Conservation (phyloP, 139 green algal species). For the Diplosphaera chodatii region DNA sequence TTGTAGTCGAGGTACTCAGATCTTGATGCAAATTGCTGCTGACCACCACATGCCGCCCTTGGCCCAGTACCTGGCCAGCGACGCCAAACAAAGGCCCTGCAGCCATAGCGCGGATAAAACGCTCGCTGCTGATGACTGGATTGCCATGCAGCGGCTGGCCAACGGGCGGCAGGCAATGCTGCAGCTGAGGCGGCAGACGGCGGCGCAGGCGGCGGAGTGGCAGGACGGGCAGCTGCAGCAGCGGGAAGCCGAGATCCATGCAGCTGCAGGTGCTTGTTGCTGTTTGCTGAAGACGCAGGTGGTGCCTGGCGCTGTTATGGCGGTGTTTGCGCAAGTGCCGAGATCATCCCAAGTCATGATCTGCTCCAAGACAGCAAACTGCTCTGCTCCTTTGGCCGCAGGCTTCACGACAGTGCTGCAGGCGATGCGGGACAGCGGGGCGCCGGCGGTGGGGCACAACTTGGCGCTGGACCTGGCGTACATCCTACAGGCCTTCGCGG, state of each 20-base stretch:
- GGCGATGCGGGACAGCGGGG: conserved; percentile 37
- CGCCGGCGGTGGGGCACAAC: conserved; percentile 63
- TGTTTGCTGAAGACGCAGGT: too few relatives aligned
- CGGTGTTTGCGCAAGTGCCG: too few relatives aligned
- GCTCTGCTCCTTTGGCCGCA: conserved; percentile 3
- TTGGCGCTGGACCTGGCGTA: conserved; percentile 56
- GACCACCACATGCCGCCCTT: too few relatives aligned
- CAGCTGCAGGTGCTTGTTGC: conserved; percentile 5
- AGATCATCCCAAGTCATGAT: too few relatives aligned
- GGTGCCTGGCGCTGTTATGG: too few relatives aligned
- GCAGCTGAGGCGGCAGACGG: conserved; percentile 22
- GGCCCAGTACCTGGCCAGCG: too few relatives aligned
- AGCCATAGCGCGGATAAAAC: too few relatives aligned
- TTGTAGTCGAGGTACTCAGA: conserved; percentile 38
- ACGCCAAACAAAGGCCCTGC: too few relatives aligned
- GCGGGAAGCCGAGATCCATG: conserved; percentile 23
- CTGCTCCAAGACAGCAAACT: background rate
- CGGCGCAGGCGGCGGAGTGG: conserved; percentile 10
- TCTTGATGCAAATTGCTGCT: too few relatives aligned
- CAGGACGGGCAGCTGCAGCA: conserved; percentile 21
- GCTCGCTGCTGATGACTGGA: too few relatives aligned
- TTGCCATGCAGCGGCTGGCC: too few relatives aligned
- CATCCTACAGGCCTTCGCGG: conserved; percentile 43
- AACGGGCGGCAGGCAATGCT: conserved; percentile 12
- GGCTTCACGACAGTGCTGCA: conserved; percentile 53